phyloP scores from a whole-genome alignment of 306 rosid species.

The Ammopiptanthus mongolicus region DNA sequence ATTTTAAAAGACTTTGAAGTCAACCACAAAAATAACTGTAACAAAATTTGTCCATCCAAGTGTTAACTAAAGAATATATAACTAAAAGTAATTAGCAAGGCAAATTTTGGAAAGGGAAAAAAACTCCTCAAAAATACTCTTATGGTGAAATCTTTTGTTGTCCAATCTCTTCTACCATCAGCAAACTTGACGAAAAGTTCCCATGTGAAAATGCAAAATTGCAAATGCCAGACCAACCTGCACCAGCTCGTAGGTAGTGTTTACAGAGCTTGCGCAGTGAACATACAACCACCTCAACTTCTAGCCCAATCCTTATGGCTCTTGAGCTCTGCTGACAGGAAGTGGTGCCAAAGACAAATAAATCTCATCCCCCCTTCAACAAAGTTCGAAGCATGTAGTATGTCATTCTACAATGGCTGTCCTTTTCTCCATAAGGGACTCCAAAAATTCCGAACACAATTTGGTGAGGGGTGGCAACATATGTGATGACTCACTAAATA shows the following conservation, averaged over 20 bases:
- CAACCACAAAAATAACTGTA: neutral
- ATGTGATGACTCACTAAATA: constrained; percentile 73
- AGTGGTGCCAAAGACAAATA: constrained; percentile 3
- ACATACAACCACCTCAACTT: constrained; percentile 2
- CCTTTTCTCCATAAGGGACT: constrained; percentile 70
- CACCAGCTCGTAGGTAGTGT: neutral
- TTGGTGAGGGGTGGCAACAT: constrained; percentile 78
- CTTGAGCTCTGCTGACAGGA: constrained; percentile 9
- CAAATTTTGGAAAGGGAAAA: neutral
- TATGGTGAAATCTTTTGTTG: constrained; percentile 15
- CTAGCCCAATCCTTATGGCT: neutral
- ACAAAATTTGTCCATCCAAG: constrained; percentile 3
- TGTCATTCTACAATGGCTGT: constrained; percentile 43
- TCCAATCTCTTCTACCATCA: constrained; percentile 10
- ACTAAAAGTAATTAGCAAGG: neutral
- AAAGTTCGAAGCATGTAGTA: neutral
- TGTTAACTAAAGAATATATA: constrained; percentile 17
- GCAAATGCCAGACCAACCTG: neutral
- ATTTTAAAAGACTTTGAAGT: neutral
- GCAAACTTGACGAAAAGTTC: constrained; percentile 11
- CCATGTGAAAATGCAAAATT: constrained; percentile 9
- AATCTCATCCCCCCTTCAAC: neutral
- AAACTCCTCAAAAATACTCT: neutral
- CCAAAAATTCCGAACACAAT: constrained; percentile 70
- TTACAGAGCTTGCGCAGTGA: neutral